Percentiles rank a stretch among this genome's conserved stretches.
Conservation (phyloP, 176 grass and related monocot species). For the Guadua angustifolia region DNA sequence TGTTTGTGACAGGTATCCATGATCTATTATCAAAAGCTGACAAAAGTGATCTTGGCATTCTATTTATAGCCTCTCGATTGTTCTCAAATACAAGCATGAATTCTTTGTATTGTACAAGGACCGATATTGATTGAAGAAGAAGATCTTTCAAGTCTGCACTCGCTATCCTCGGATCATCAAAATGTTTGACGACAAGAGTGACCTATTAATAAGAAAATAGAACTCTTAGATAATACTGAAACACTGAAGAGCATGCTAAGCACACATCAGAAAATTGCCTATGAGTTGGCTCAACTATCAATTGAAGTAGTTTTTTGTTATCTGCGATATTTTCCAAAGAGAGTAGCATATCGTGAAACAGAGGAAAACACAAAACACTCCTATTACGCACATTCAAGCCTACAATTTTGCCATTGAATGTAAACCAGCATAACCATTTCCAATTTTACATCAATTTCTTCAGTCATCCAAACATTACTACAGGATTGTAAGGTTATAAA, state of each 20-base stretch:
- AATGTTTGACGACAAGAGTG: conserved; percentile 82
- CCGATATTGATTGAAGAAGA: conserved; percentile 84
- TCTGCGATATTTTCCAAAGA: background rate
- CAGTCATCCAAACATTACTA: conserved; percentile 3
- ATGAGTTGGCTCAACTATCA: background rate
- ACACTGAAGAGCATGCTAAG: background rate
- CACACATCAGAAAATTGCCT: background rate
- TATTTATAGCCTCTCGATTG: conserved; percentile 73
- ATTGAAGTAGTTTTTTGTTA: background rate
- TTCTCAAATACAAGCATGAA: conserved; percentile 87
- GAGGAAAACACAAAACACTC: background rate
- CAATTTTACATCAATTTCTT: background rate
- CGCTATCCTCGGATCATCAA: conserved; percentile 76
- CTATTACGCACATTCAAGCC: background rate
- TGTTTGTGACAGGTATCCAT: conserved; percentile 87
- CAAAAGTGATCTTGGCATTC: conserved; percentile 71
- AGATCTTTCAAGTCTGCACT: conserved; percentile 81
- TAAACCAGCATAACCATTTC: background rate
- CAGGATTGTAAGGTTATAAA: background rate
- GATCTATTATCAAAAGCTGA: conserved; percentile 88
- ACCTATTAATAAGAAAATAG: conserved; percentile 52
- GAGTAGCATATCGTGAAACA: background rate
- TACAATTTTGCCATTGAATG: background rate
- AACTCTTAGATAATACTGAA: conserved; percentile 36
- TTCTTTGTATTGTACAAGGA: conserved; percentile 80